Base-by-base conservation (phyloP, 2,329 filamentous ascomycete genomes). In the Ophiocordyceps camponoti-floridani region DNA sequence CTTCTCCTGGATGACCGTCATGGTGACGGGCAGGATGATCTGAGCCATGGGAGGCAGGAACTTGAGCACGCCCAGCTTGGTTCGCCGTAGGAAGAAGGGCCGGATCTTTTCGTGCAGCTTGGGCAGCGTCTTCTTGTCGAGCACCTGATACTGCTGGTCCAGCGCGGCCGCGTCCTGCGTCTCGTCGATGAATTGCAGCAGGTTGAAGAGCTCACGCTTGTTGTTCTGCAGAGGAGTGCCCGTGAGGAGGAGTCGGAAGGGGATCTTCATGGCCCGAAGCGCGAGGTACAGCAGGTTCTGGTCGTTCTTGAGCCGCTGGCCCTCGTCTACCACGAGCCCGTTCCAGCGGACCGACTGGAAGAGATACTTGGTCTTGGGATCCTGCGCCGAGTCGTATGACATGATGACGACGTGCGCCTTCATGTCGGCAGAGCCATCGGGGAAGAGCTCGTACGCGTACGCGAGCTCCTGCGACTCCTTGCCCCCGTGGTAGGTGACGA, bases 141-240 rank as follows among this genome's bases (percentile, higher is more conserved):
- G 69, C n/a, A 83, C 76, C 5, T 68, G 68, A 55, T 85, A 96
- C 53, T 85, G 67, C 46, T 74, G 67, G 53, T 96, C 89, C 2
- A 96, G 66, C 18, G 72, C 63, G 31, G 75, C 75, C 0, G 91
- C 88, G 52, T 87, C 73, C 42, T 70, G 65, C 1, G 65, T 68
- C 7, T 77, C 72, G 55, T 98, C 87, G 40, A 95, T 73, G 59
- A 98, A 98, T 51, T 96, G 89, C 4, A 98, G 65, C n/a, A 98
- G 69, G 56, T 95, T 98, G 67, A 96, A 96, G 0, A 98, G 68
- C 59, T 98, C 91, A 42, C 87, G 75, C 52, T 86, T 84, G 58
- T 95, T 96, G 62, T 98, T 98, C 54, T 98, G 91, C 12, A 98
- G 65, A 0, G 91, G 91, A 0, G 91, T 98, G 2, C 79, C 87